Evolutionary conservation across 768 basidiomycete genomes (phyloP).

Genomic region (Vishniacozyma victoriae): DNA sequence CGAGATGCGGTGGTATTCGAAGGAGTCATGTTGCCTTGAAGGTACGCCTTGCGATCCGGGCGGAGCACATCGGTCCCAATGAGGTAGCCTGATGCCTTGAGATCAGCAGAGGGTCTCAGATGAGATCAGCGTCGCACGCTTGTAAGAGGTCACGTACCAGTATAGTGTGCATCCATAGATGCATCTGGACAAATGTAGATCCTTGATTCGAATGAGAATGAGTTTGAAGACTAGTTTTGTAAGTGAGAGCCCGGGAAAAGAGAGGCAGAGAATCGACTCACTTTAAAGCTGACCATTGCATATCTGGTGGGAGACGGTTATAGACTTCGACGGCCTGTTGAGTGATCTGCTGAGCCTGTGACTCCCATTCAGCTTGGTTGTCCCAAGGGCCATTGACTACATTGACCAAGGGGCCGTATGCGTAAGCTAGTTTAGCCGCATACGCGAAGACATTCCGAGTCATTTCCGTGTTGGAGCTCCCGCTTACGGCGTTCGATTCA

Average conservation of each 20-base stretch:
- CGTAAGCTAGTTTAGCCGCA: not conserved
- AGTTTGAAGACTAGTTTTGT: conserved; percentile 4
- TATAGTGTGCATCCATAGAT: conserved; percentile 14
- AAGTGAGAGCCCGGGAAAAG: not conserved
- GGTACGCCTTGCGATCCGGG: not conserved
- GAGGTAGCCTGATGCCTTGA: conserved; percentile 1
- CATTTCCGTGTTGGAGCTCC: too few relatives aligned
- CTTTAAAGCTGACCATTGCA: not conserved
- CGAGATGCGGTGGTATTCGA: not conserved
- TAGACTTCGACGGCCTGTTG: not conserved
- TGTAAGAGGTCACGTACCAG: not conserved
- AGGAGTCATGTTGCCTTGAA: conserved; percentile 1
- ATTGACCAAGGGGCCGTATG: not conserved
- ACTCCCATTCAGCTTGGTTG: not conserved
- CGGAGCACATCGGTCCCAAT: not conserved
- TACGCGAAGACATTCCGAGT: not conserved
- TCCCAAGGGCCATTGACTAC: not conserved
- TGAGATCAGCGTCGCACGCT: too few relatives aligned
- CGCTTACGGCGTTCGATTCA: not conserved
- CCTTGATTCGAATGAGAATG: not conserved
- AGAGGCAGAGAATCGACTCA: not conserved
- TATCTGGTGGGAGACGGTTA: not conserved
- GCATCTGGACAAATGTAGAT: conserved; percentile 7
- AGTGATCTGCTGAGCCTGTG: not conserved
- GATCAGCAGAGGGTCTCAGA: too few relatives aligned